Conservation (phyloP, 2,329 filamentous ascomycete species). For the Myriosclerotinia duriaeana region DNA sequence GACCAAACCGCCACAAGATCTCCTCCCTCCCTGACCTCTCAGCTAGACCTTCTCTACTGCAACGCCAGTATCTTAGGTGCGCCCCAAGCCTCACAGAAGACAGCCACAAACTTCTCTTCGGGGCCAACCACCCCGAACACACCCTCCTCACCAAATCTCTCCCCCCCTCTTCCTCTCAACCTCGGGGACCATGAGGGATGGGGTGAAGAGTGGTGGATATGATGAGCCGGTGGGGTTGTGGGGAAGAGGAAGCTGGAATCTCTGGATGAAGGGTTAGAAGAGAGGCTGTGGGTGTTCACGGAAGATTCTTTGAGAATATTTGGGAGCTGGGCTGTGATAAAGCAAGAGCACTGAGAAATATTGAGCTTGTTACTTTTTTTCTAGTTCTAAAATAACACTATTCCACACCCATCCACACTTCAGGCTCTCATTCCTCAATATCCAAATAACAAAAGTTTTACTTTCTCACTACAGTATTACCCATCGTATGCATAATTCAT, state of each 20-base stretch:
- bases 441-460: not conserved
- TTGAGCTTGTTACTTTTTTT: not conserved
- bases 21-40: slow-evolving; percentile 41
- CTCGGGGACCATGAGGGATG: not conserved
- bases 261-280: not conserved
- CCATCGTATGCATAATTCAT: not conserved
- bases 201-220: not conserved
- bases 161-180: slow-evolving; percentile 41
- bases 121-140: slow-evolving; percentile 51
- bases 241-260: not conserved
- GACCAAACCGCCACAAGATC: slow-evolving; percentile 43
- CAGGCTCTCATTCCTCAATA: not conserved
- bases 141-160: slow-evolving; percentile 46
- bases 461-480: not conserved
- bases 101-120: slow-evolving; percentile 51
- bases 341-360: too few species aligned
- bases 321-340: too few species aligned
- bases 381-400: not conserved
- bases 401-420: not conserved
- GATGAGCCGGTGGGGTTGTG: not conserved
- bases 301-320: not conserved
- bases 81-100: slow-evolving; percentile 44
- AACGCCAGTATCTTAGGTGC: slow-evolving; percentile 49
- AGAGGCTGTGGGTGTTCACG: slow-evolving; percentile 3
- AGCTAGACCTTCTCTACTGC: slow-evolving; percentile 48